phyloP scores from a whole-genome alignment of 805 yeast genomes.

The Yarrowia sp. region DNA sequence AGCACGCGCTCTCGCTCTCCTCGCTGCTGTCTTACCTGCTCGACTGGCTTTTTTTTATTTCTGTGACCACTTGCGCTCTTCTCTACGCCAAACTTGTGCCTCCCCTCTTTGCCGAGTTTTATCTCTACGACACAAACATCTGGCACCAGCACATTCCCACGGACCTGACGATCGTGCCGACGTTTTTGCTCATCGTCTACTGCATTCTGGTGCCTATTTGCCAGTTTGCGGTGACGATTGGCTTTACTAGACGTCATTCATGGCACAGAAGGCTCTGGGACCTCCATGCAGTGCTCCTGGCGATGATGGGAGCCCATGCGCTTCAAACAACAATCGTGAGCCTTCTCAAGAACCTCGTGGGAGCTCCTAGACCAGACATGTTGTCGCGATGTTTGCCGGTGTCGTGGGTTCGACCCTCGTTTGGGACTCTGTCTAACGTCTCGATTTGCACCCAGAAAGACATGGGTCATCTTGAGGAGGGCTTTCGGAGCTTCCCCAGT shows the following conservation, averaged over 20 bases:
- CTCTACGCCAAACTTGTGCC: neutral
- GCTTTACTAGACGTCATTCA: neutral
- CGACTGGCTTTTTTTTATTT: conserved; percentile 3
- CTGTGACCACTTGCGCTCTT: neutral
- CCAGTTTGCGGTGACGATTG: conserved; percentile 3
- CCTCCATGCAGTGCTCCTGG: neutral
- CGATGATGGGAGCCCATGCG: conserved; percentile 11
- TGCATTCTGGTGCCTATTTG: neutral
- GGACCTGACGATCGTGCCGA: conserved; percentile 1
- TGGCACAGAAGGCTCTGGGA: conserved; percentile 17
- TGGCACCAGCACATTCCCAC: conserved; percentile 1
- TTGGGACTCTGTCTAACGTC: neutral
- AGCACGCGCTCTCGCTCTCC: neutral
- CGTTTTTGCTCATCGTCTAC: neutral
- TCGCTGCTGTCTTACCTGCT: neutral
- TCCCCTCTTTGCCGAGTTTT: neutral
- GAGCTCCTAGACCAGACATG: conserved; percentile 1
- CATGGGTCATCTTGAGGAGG: neutral
- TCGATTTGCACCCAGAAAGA: neutral
- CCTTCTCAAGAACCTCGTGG: neutral
- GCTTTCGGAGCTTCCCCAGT: neutral
- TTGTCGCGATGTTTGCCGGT: neutral
- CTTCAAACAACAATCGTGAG: neutral
- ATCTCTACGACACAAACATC: neutral
- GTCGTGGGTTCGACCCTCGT: neutral